Evolutionary conservation across 352 stramenopile species (phyloP).

Genomic region (Aphanomyces stellatus): DNA sequence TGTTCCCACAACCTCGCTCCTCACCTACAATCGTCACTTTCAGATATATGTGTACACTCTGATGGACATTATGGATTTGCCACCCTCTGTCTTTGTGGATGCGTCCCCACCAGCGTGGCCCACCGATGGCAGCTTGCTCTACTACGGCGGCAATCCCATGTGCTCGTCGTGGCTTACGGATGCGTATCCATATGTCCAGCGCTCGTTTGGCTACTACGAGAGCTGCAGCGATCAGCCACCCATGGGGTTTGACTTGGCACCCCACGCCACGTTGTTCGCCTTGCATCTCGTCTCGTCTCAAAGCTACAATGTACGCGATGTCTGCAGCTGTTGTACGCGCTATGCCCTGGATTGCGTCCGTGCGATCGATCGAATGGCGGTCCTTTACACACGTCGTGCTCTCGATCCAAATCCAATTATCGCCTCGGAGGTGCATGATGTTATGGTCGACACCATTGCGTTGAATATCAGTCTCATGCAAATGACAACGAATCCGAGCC

Average conservation of each 20-base stretch:
- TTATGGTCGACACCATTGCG: background rate
- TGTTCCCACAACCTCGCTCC: background rate
- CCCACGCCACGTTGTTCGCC: background rate
- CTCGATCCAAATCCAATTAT: background rate
- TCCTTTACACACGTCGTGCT: background rate
- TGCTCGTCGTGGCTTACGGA: background rate
- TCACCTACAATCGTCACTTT: background rate
- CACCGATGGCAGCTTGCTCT: background rate
- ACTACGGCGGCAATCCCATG: constrained; percentile 14
- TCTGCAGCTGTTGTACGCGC: background rate
- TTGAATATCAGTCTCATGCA: background rate
- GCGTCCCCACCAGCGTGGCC: background rate
- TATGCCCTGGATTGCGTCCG: background rate
- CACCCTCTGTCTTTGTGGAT: background rate
- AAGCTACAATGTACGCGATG: background rate
- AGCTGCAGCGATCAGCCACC: background rate
- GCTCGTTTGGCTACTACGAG: constrained; percentile 13
- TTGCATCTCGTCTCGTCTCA: background rate
- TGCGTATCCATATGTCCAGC: background rate
- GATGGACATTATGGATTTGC: background rate
- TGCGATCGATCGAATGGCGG: background rate
- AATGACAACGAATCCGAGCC: background rate
- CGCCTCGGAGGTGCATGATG: background rate
- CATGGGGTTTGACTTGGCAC: background rate
- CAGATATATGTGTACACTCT: background rate